Evolutionary conservation across 495 filamentous ascomycete species (phyloP), one percentile per base, ranked within the genome.

Genomic region (Xylaria longipes): DNA sequence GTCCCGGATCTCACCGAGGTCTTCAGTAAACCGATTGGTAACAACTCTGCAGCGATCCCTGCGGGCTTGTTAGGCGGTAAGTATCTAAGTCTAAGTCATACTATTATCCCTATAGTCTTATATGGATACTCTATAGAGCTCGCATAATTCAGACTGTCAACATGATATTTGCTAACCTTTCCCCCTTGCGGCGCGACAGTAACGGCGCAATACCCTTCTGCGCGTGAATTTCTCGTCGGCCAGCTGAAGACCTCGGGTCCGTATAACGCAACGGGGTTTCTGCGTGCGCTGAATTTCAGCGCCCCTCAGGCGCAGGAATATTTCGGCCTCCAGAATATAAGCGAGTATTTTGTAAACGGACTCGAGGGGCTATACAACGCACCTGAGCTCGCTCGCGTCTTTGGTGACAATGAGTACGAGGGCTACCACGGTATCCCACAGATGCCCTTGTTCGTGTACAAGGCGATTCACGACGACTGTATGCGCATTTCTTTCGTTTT

Each of bases 361-460:
- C 8, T 84, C n/a, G 72, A 74, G 11, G 66, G 57, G 11, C 74
- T 79, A 4, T 46, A 62, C 25, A 60, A 72, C 7, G 50, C 82
- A 22, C 74, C 75, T 46, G 72, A 73, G 17, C 72, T 78, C 6
- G 43, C 79, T 5, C 73, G 82, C 27, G 58, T 62, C 14, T 63
- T 41, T 29, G 60, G 37, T 4, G n/a, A 43, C 7, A 43, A 63
- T 14, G 33, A 43, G 35, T 43, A 17, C 22, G 22, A 41, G 60
- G 84, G 84, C 3, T 71, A 72, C 45, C 82, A 83, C 50, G 84
- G 83, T 0, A 69, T 76, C 0, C 87, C 86, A 1, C 73, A 78
- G 37, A 82, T 85, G 71, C 87, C 86, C 0, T 56, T 86, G 20
- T 87, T 84, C 74, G 64, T 83, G 4, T 88, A 88, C 77, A 89